These are phyloP conservation scores for Eucalyptus viminalis DNA, from an alignment of 345 rosid genomes.

Conservation along the genomic window DNA sequence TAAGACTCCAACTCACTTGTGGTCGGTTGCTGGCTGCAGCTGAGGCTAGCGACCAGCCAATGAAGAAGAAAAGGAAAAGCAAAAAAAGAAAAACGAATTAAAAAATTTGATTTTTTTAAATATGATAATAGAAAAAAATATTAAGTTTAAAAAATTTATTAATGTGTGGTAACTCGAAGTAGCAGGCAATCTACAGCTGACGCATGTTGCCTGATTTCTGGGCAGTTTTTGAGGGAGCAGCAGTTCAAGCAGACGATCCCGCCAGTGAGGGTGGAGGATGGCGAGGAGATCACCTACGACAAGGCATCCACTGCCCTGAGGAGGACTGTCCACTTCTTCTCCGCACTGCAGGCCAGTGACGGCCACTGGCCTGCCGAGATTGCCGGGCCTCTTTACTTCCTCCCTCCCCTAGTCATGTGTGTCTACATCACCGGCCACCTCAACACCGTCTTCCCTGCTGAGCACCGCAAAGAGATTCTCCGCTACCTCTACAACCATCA, in stretches of 20 bases:
- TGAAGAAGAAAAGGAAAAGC: accelerated
- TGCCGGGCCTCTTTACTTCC: constrained; percentile 16
- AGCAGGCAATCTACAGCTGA: background rate
- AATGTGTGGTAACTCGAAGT: background rate
- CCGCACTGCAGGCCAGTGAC: constrained; percentile 16
- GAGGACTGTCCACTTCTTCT: constrained; percentile 15
- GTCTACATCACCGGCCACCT: constrained; percentile 22
- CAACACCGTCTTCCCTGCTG: constrained; percentile 4
- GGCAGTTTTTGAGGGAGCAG: constrained; percentile 12
- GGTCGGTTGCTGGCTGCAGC: accelerated
- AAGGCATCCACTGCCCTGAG: background rate
- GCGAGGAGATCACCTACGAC: constrained; percentile 10
- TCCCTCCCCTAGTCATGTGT: constrained; percentile 14
- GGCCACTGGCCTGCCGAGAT: constrained; percentile 34
- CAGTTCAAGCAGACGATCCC: constrained; percentile 10
- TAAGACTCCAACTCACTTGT: no score
- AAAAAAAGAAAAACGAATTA: no score
- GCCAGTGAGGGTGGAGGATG: constrained; percentile 6
- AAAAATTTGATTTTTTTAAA: no score
- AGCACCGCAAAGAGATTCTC: constrained; percentile 18
- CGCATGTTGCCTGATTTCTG: background rate
- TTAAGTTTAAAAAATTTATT: background rate
- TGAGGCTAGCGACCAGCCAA: accelerated
- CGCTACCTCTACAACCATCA: constrained; percentile 18
- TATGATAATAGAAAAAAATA: no score